Conservation (phyloP, 805 yeast species). For the Ogataea pini region DNA sequence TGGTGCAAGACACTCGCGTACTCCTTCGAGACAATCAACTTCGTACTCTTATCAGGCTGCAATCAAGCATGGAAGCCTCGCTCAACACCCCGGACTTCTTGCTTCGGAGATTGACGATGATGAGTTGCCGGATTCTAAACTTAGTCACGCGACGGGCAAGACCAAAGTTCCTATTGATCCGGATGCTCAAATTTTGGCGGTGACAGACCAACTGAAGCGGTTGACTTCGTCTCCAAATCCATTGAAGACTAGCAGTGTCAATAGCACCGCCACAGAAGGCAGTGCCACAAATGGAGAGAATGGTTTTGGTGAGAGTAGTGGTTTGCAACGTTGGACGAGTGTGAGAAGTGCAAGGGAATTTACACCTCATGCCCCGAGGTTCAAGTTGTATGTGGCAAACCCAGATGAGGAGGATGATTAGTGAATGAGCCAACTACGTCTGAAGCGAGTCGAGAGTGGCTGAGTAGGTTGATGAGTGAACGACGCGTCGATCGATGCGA, state of each 20-base stretch:
- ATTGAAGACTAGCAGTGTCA: constrained; percentile 8
- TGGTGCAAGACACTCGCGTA: constrained; percentile 26
- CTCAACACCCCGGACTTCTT: constrained; percentile 65
- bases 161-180: constrained; percentile 35
- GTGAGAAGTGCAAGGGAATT: constrained; percentile 32
- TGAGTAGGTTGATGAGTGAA: too few species aligned
- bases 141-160: constrained; percentile 29
- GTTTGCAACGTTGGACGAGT: constrained; percentile 37
- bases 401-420: constrained; percentile 42
- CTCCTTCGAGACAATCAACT: constrained; percentile 30
- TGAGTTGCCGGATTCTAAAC: constrained; percentile 42
- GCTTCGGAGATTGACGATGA: constrained; percentile 77
- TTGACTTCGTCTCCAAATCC: constrained; percentile 18
- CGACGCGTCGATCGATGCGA: neutral
- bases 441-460: neutral
- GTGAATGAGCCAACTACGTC: neutral
- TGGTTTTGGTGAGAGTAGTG: constrained; percentile 7
- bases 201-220: constrained; percentile 33
- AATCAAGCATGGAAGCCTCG: constrained; percentile 60
- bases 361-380: constrained; percentile 38
- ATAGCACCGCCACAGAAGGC: neutral
- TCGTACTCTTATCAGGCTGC: constrained; percentile 39
- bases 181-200: constrained; percentile 35
- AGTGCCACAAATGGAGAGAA: neutral
- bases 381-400: constrained; percentile 56